phyloP scores from a whole-genome alignment of 768 basidiomycete species.

The Lentinula lateritia region DNA sequence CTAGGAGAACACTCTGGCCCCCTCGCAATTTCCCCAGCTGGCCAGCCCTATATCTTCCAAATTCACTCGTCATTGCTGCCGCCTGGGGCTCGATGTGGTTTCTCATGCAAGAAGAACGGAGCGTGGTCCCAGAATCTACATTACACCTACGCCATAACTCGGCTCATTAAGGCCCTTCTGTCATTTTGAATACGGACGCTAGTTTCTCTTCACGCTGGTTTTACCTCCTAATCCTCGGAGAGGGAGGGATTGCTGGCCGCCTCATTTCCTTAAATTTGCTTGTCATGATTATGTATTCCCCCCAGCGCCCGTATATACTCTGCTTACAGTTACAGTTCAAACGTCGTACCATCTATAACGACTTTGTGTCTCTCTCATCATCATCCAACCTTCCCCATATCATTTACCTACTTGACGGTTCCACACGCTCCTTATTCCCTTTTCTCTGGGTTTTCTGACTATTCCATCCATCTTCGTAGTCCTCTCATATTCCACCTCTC shows the following conservation, averaged over 20 bases:
- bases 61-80: conserved; percentile 1
- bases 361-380: conserved; percentile 10
- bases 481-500: conserved; percentile 63
- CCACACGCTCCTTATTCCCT: conserved; percentile 13
- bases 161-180: conserved; percentile 23
- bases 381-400: conserved; percentile 14
- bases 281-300: conserved; percentile 15
- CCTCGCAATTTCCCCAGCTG: conserved; percentile 10
- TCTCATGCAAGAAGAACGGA: conserved; percentile 5
- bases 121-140: conserved; percentile 11
- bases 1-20: neutral
- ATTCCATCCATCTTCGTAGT: conserved; percentile 41
- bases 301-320: conserved; percentile 26
- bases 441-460: conserved; percentile 15
- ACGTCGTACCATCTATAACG: neutral
- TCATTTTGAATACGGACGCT: conserved; percentile 68
- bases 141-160: conserved; percentile 20
- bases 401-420: conserved; percentile 10
- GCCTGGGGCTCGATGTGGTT: conserved; percentile 1
- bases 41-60: conserved; percentile 8
- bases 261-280: conserved; percentile 18
- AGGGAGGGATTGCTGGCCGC: conserved; percentile 21
- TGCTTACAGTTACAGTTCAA: neutral
- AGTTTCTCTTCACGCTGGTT: conserved; percentile 53
- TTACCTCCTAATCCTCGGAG: conserved; percentile 11